These are phyloP conservation scores for Madurella fahalii DNA, from an alignment of 2,329 filamentous ascomycete genomes.

Conservation along the genomic window DNA sequence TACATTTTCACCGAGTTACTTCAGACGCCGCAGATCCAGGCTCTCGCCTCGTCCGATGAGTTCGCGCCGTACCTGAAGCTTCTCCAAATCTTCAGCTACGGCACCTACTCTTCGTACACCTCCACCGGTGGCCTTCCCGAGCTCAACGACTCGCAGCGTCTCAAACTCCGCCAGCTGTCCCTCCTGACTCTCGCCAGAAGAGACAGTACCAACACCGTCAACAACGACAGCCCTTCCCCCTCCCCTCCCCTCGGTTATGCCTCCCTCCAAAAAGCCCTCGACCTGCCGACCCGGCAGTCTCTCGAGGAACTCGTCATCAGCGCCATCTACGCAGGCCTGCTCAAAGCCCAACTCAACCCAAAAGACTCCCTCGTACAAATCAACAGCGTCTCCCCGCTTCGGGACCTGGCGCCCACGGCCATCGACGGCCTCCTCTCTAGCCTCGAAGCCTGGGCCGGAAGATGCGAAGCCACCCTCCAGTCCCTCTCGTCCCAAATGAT, in stretches of 20 bases:
- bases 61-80: conserved; percentile 62
- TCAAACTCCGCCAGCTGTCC: conserved; percentile 88
- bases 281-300: conserved; percentile 60
- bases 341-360: conserved; percentile 80
- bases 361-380: conserved; percentile 70
- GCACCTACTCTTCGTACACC: conserved; percentile 75
- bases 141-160: conserved; percentile 67
- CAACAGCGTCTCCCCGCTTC: conserved; percentile 75
- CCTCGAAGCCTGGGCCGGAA: conserved; percentile 70
- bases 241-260: conserved; percentile 61
- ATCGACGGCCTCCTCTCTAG: conserved; percentile 64
- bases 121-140: conserved; percentile 53
- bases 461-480: conserved; percentile 68
- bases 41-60: conserved; percentile 56
- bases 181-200: conserved; percentile 75
- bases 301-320: conserved; percentile 85
- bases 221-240: background rate
- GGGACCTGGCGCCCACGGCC: conserved; percentile 73
- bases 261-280: conserved; percentile 62
- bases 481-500: conserved; percentile 74
- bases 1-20: conserved; percentile 96
- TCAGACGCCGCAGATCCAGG: conserved; percentile 71
- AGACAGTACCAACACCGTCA: conserved; percentile 40
- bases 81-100: conserved; percentile 87
- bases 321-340: conserved; percentile 79